Base-by-base conservation (phyloP, 768 basidiomycete species). In the Trametes sanguinea region DNA sequence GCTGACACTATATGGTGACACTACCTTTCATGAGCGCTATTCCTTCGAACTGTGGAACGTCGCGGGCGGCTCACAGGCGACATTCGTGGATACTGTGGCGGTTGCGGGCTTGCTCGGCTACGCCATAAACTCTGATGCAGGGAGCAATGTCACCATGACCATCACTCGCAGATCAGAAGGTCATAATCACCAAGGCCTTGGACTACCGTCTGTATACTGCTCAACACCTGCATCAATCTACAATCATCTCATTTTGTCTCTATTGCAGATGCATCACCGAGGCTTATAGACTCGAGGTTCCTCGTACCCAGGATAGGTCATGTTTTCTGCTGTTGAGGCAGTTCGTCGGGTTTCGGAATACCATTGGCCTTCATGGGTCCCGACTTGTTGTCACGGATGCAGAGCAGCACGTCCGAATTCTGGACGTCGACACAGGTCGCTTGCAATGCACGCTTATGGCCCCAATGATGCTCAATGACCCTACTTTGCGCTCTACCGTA, bases 21-120 rank as follows among this genome's bases (percentile, higher is more conserved):
- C 40, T 1, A 59, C 57, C 0, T 70, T 57, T 1, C 67, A 69
- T 0, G 69, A 73, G 16, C 50, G 63, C 11, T 79, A 76, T 32
- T 72, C 72, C 27, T 57, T 88, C 30, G 83, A 84, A 42, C 85
- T 85, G 65, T 88, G 87, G 87, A 83, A 88, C 63, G 47, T 86
- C 8, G 51, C 17, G 4, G 42, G 68, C 0, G 9, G 57, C 10
- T 54, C 67, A 2, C 61, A 70, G 0, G 78, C 81, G 0, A 63
- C 52, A 62, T 67, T 85, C 37, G 85, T 85, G 1, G 67, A 73
- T 5, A 14, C 5, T 2, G 76, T 77, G 67, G 65, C 40, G 67
- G 56, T 35, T 78, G 33, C 70, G 66, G 4, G 74, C 73, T 76
- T 81, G 44, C 71, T 76, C n/a, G 59, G 58, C 14, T 60, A 57